Percentiles rank a stretch among this genome's conserved stretches.
Evolutionary conservation across 75 land plant genomes (phyloP).

Genomic region (Picea sitchensis): DNA sequence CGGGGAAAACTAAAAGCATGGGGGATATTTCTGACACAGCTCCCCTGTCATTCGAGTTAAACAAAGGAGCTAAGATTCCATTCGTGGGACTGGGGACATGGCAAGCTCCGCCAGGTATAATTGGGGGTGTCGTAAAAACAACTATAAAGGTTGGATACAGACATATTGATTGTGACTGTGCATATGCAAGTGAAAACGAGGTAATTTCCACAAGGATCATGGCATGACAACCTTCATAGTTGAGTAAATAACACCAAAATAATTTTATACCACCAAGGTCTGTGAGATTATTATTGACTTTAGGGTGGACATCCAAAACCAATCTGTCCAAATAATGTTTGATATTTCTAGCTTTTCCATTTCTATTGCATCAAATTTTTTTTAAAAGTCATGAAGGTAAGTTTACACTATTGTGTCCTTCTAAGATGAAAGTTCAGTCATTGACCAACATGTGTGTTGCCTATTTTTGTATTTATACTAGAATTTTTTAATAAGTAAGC

Average conservation of each 20-base stretch:
- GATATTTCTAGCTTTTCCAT: background rate
- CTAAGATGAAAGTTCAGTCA: background rate
- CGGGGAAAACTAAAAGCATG: too few species aligned
- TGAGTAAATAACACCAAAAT: too few species aligned
- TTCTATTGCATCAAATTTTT: background rate
- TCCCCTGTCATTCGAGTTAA: conserved; percentile 28
- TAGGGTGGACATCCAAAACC: background rate
- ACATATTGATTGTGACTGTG: conserved; percentile 87
- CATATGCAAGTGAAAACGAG: conserved; percentile 78
- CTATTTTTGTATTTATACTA: background rate
- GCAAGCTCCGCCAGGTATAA: conserved; percentile 38
- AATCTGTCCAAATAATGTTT: background rate
- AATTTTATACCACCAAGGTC: background rate
- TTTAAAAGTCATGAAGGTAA: background rate
- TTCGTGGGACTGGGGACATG: conserved; percentile 57
- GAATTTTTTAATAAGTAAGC: background rate
- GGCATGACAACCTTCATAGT: too few species aligned
- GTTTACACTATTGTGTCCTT: too few species aligned
- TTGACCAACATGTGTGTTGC: background rate
- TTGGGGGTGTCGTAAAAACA: conserved; percentile 34
- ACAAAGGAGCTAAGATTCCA: conserved; percentile 46
- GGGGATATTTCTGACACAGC: background rate
- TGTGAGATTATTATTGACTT: background rate
- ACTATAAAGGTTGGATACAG: conserved; percentile 76
- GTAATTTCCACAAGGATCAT: conserved; percentile 21